Base-by-base conservation (phyloP, 441 rosid species). In the Cnidoscolus chayamansa region DNA sequence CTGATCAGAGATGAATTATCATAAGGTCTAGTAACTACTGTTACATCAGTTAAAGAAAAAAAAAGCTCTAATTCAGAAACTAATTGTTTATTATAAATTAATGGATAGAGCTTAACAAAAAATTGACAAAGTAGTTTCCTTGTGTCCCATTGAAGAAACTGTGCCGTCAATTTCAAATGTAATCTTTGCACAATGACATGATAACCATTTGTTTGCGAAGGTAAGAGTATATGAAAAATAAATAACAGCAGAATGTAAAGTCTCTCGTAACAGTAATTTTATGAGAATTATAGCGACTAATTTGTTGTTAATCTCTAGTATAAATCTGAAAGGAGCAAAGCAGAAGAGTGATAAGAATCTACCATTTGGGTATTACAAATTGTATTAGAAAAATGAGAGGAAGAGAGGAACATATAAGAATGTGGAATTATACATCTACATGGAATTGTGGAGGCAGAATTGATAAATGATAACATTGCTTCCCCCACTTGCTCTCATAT, bases 1-100 rank as follows among this genome's bases (percentile, higher is more conserved):
- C n/a, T 55, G 11, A 40, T 13, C 35, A 31, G 1, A 56, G n/a
- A 19, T 40, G 45, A 17, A 4, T 68, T 13, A 43, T 68, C 25
- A 48, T 0, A 31, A 50, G 37, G 43, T 13, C 16, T 8, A 20
- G 80, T 87, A 19, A 86, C 54, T 80, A 74, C 59, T 67, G 87
- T n/a, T 86, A 87, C 1, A 84, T 70, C 15, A 85, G 80, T 86
- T 87, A 72, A 88, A 85, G 79, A 89, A 35, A 35, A 25, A 25
- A 25, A 25, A 2, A 2, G 84, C 82, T 80, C 81, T 75, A 87
- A 83, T 72, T 87, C 84, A 63, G 59, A 72, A 32, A 3, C 45
- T 6, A 40, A 59, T 49, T 16, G 19, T 66, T 63, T 9, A 63
- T 48, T 73, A 37, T 19, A 68, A 45, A 58, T 37, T 43, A 54